Base-by-base conservation (phyloP, 1,284 basidiomycete species). In the Trichosporon coremiiforme region DNA sequence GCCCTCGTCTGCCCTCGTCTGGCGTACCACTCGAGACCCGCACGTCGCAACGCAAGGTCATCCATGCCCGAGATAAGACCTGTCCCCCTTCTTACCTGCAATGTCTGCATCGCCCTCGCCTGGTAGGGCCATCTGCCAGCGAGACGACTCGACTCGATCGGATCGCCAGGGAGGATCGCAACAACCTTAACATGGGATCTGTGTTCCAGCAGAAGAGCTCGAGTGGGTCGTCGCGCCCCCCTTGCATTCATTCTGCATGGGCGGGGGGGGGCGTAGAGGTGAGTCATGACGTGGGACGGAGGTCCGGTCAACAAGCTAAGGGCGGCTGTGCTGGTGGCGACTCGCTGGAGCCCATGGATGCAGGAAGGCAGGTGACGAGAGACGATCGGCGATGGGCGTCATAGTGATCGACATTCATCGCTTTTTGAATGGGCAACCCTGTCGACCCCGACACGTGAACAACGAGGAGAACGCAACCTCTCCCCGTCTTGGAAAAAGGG, bases 361-460 rank as follows among this genome's bases (percentile, higher is more conserved):
- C n/a, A 22, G 50, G 20, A n/a, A 17, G 50, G 50, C 50, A 53
- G 50, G n/a, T 53, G 50, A 53, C 50, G 50, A 53, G 50, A 53
- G 50, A 53, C 20, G 50, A 53, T 53, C 50, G 50, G 9, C 50
- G 50, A 8, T 17, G 50, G 25, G 50, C 50, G 50, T 53, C 50
- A 53, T 53, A 22, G 20, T 53, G 50, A 53, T 53, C 50, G 50
- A 25, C 50, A 53, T 22, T 53, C 50, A 25, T 25, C 50, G 25
- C 5, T 10, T 53, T 22, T 4, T 17, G 50, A 25, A 53, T 25
- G 12, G 17, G 50, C 50, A 10, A 25, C 50, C 50, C 50, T 53
- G 50, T 22, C 2, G 7, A 25, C 50, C 2, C 2, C 50, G 9
- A 53, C 50, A 53, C 50, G 50, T 53, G 50, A 53, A 9, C 22